A percentile compares a stretch with the other conserved stretches of the same genome.
Conservation (phyloP, 306 rosid genomes). For the Rubus idaeus region DNA sequence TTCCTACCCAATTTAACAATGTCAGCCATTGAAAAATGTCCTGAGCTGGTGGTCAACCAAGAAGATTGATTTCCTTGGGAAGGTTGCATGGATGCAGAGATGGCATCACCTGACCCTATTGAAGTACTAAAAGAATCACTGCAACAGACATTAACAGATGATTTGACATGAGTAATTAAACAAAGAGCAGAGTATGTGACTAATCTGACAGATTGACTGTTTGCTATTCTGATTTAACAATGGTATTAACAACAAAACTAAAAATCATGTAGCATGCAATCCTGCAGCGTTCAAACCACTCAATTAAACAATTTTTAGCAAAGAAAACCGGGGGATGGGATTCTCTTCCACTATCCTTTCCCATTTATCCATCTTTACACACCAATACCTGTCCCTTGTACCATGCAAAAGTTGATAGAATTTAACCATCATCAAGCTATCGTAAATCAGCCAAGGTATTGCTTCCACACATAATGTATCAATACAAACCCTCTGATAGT, state of each 20-base stretch:
- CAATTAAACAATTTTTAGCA: neutral
- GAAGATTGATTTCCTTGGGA: conserved; percentile 38
- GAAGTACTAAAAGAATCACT: conserved; percentile 47
- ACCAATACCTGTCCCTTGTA: neutral
- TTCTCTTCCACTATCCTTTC: too few relatives aligned
- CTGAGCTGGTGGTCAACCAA: conserved; percentile 36
- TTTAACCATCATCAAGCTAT: neutral
- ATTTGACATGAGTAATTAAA: conserved; percentile 14
- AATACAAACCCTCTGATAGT: neutral
- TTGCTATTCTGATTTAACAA: neutral
- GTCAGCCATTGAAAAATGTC: conserved; percentile 66
- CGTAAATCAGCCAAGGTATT: neutral
- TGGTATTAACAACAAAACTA: neutral
- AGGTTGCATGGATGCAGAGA: conserved; percentile 31
- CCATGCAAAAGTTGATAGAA: neutral
- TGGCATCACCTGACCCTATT: conserved; percentile 33
- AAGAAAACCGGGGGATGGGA: neutral
- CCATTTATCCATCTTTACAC: neutral
- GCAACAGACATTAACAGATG: conserved; percentile 37
- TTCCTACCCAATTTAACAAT: conserved; percentile 55
- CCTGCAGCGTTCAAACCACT: neutral
- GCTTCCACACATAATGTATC: neutral
- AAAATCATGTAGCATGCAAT: neutral
- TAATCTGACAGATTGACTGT: neutral
- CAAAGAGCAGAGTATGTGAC: neutral